Conservation (phyloP, 1,139 yeast genomes). For the Suhomyces bolitotheri region DNA sequence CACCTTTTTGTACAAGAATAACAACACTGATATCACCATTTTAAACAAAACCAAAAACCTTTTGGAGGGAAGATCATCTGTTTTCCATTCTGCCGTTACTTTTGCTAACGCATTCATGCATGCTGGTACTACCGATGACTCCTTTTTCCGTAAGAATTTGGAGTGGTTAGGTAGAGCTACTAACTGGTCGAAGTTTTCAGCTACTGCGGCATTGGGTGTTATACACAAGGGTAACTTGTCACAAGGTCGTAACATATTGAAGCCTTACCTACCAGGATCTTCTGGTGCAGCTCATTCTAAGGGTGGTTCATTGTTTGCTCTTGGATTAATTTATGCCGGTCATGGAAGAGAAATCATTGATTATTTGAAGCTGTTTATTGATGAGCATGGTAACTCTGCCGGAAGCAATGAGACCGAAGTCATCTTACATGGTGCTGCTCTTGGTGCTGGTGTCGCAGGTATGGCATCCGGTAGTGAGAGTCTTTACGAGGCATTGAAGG, state of each 20-base stretch:
- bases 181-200: slow-evolving; percentile 97
- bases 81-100: slow-evolving; percentile 94
- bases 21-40: slow-evolving; percentile 81
- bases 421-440: slow-evolving; percentile 90
- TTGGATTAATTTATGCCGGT: slow-evolving; percentile 94
- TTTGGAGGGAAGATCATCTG: slow-evolving; percentile 89
- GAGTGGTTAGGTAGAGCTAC: slow-evolving; percentile 98
- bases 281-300: slow-evolving; percentile 81
- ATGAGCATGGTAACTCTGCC: slow-evolving; percentile 65
- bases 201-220: slow-evolving; percentile 97
- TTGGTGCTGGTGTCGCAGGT: slow-evolving; percentile 96
- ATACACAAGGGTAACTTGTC: slow-evolving; percentile 93
- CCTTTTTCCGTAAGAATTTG: slow-evolving; percentile 83
- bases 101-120: slow-evolving; percentile 94
- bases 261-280: slow-evolving; percentile 89
- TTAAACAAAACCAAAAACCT: slow-evolving; percentile 78
- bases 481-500: slow-evolving; percentile 80
- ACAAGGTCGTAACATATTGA: slow-evolving; percentile 83
- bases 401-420: slow-evolving; percentile 81
- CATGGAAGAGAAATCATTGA: slow-evolving; percentile 89
- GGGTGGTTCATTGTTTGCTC: slow-evolving; percentile 93
- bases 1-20: slow-evolving; percentile 82
- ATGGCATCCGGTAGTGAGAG: slow-evolving; percentile 83
- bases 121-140: slow-evolving; percentile 95
- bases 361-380: slow-evolving; percentile 72